Evolutionary conservation across 257 asterid genomes (phyloP), one percentile per base, ranked within the genome.

Genomic region (Craterostigma plantagineum): DNA sequence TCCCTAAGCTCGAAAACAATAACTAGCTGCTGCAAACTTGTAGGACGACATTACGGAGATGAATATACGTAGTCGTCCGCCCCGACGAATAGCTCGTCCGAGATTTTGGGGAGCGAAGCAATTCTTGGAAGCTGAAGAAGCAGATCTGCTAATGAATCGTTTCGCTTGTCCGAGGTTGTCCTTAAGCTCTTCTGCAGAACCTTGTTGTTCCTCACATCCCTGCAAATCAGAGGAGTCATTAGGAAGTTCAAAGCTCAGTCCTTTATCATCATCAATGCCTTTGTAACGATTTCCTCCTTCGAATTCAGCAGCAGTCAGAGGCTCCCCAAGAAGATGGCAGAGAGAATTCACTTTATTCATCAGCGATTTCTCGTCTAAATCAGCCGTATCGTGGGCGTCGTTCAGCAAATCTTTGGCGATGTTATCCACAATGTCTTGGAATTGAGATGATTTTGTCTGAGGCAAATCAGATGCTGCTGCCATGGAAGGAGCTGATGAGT

Each of bases 321-420:
- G 68, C 36, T 75, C 83, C 55, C 73, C 87, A 46, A 81, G 52
- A 48, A 86, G 67, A 63, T 67, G 64, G 60, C 68, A 67, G 16
- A 86, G 91, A 15, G 94, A 86, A 35, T 81, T 60, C 41, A 86
- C 94, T 63, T 66, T 73, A 53, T 71, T 86, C 94, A 86, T 71
- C 14, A 86, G 72, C 27, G 79, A 75, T 39, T 54, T 73, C 56
- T 86, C 96, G 44, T 81, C 96, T 50, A 83, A 65, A 17, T 68
- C 70, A 2, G 68, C 38, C n/a, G 71, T 42, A 18, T 37, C 46
- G 38, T 69, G 76, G 12, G 66, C 60, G 60, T 83, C 93, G 27
- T 74, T 76, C 3, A 66, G 63, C 59, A 57, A 46, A 45, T 38
- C 56, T 35, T 66, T 66, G 44, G 67, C 44, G 41, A 85, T 66